Percentiles rank a stretch among this genome's conserved stretches.
Conservation (phyloP, 148 eudicot genomes). For the Arbutus unedo region DNA sequence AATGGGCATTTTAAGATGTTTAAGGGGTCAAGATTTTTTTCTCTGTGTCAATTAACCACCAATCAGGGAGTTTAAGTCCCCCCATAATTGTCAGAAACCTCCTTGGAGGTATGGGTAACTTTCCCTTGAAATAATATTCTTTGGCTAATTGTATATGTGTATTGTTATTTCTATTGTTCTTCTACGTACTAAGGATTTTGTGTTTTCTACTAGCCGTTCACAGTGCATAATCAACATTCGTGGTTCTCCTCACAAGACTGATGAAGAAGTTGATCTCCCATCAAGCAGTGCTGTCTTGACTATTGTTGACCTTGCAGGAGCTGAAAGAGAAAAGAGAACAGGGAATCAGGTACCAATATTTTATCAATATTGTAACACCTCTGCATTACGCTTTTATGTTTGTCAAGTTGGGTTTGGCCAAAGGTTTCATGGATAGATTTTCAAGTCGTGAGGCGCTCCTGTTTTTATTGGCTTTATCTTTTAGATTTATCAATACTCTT, state of each 20-base stretch:
- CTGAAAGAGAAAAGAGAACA: slow-evolving; percentile 90
- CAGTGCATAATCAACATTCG: slow-evolving; percentile 90
- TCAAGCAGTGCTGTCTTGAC: slow-evolving; percentile 49
- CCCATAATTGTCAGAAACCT: background rate
- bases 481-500: background rate
- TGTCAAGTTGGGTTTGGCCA: background rate
- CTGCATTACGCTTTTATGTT: background rate
- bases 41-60: background rate
- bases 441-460: background rate
- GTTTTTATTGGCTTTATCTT: background rate
- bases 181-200: background rate
- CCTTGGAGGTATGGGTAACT: background rate
- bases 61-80: background rate
- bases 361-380: background rate
- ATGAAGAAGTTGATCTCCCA: slow-evolving; percentile 31
- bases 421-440: background rate
- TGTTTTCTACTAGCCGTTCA: slow-evolving; percentile 57
- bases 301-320: slow-evolving; percentile 95
- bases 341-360: slow-evolving; percentile 68
- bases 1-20: slow-evolving; percentile 1
- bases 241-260: slow-evolving; percentile 30
- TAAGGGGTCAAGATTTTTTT: background rate
- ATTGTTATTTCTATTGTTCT: background rate
- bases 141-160: background rate
- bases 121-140: background rate